Evolutionary conservation across 2,329 filamentous ascomycete species (phyloP).

Genomic region (Pochonia chlamydosporia): DNA sequence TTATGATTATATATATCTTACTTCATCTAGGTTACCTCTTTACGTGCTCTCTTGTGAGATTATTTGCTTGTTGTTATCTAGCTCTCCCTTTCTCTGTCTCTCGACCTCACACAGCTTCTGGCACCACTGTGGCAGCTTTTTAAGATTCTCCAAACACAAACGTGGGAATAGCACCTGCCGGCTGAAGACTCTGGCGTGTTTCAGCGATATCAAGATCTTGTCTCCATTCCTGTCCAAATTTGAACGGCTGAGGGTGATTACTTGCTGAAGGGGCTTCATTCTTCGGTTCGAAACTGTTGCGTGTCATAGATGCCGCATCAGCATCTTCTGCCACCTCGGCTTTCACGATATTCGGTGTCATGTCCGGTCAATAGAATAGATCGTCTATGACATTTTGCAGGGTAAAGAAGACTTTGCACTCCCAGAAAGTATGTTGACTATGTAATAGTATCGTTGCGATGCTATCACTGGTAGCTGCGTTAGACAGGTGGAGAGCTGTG

Average conservation of each 20-base stretch:
- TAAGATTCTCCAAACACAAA: background rate
- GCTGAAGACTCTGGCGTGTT: background rate
- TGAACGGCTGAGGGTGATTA: background rate
- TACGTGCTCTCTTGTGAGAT: conserved; percentile 28
- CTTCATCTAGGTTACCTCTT: too few relatives aligned
- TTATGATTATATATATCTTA: too few relatives aligned
- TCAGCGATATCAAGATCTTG: background rate
- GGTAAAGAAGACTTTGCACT: background rate
- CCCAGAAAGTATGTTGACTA: too few relatives aligned
- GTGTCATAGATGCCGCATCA: background rate
- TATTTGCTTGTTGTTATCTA: conserved; percentile 13
- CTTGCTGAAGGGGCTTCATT: background rate
- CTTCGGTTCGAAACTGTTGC: background rate
- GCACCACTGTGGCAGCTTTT: background rate
- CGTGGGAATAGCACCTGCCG: background rate
- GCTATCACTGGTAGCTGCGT: too few relatives aligned
- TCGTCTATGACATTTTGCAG: background rate
- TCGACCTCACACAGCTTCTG: background rate
- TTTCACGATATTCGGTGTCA: background rate
- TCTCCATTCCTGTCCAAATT: background rate
- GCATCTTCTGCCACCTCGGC: background rate
- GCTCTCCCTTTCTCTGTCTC: too few relatives aligned
- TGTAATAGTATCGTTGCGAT: too few relatives aligned
- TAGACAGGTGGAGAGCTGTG: too few relatives aligned
- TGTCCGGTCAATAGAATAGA: background rate